Conservation (phyloP, 768 basidiomycete species). For the Tulasnella sp. region DNA sequence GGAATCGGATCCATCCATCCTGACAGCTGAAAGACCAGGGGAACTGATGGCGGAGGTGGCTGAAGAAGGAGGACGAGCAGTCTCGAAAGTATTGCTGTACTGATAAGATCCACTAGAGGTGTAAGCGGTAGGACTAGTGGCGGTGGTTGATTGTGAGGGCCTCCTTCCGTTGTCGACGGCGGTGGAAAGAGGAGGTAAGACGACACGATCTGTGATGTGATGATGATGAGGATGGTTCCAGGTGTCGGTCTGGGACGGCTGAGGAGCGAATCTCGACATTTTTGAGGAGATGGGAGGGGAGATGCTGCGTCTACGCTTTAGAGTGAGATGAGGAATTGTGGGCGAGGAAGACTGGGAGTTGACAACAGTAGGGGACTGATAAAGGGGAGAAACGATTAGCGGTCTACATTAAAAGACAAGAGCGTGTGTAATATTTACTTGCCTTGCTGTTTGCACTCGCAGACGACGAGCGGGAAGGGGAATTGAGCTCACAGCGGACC, state of each 20-base stretch:
- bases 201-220: slow-evolving; percentile 11
- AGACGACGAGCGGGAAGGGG: too few species aligned
- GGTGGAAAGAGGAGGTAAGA: slow-evolving; percentile 14
- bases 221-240: slow-evolving; percentile 3
- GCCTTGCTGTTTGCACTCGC: too few species aligned
- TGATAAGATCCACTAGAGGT: neutral
- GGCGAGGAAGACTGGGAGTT: too few species aligned
- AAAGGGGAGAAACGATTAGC: too few species aligned
- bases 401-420: too few species aligned
- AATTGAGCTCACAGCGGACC: too few species aligned
- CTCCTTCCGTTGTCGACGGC: slow-evolving; percentile 12
- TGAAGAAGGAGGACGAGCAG: slow-evolving; percentile 2
- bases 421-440: too few species aligned
- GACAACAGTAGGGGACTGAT: too few species aligned
- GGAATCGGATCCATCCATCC: neutral
- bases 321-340: too few species aligned
- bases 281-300: too few species aligned
- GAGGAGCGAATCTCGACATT: slow-evolving; percentile 10
- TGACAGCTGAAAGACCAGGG: neutral
- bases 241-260: slow-evolving; percentile 2
- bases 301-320: too few species aligned
- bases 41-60: slow-evolving; percentile 3
- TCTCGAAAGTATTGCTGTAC: slow-evolving; percentile 13
- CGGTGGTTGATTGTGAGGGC: neutral
- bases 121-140: neutral